phyloP scores from a whole-genome alignment of 2,329 filamentous ascomycete genomes.

The Cladosporium oxysporum region DNA sequence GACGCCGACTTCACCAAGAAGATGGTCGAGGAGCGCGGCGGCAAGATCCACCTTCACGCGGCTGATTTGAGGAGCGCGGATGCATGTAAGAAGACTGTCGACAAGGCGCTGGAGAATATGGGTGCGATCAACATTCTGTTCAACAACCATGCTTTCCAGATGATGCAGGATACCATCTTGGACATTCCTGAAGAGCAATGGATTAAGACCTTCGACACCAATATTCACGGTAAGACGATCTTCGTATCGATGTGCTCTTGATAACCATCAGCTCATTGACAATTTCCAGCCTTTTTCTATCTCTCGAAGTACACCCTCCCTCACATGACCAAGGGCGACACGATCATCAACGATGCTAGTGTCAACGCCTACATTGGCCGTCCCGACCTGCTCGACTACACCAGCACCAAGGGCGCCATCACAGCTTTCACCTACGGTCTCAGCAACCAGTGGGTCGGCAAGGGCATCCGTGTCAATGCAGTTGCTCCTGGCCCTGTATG shows the following conservation, averaged over 20 bases:
- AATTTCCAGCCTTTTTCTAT: slow-evolving; percentile 63
- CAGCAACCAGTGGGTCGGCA: slow-evolving; percentile 70
- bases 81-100: slow-evolving; percentile 70
- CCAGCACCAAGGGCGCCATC: slow-evolving; percentile 75
- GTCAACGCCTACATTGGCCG: slow-evolving; percentile 83
- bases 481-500: slow-evolving; percentile 79
- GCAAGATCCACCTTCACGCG: slow-evolving; percentile 63
- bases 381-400: slow-evolving; percentile 79
- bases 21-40: slow-evolving; percentile 66
- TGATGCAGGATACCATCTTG: slow-evolving; percentile 70
- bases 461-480: slow-evolving; percentile 74
- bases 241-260: neutral
- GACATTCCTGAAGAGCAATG: slow-evolving; percentile 78
- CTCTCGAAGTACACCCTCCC: slow-evolving; percentile 74
- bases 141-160: slow-evolving; percentile 73
- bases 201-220: slow-evolving; percentile 76
- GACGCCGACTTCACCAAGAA: slow-evolving; percentile 76
- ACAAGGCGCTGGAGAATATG: slow-evolving; percentile 65
- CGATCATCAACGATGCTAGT: slow-evolving; percentile 83
- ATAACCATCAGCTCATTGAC: neutral
- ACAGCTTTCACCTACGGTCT: slow-evolving; percentile 76
- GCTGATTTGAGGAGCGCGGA: slow-evolving; percentile 65
- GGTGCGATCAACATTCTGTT: slow-evolving; percentile 72
- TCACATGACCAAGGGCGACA: slow-evolving; percentile 72
- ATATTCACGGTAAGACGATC: slow-evolving; percentile 62